Percentiles rank a stretch among this genome's conserved stretches.
These are phyloP conservation scores for Handroanthus guayacan DNA, from an alignment of 257 asterid species.

Conservation along the genomic window DNA sequence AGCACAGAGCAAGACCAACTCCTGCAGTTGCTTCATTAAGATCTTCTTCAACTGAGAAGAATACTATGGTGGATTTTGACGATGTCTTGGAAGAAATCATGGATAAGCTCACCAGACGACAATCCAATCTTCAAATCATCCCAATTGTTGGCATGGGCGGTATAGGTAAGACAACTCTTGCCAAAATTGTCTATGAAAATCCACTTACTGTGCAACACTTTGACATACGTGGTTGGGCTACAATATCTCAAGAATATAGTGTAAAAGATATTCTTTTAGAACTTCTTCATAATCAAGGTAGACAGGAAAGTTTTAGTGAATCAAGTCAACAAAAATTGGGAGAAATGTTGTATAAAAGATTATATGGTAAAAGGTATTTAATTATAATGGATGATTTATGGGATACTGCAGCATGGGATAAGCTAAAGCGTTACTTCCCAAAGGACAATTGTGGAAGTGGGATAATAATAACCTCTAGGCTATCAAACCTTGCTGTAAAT, in stretches of 20 bases:
- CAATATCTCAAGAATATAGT: constrained; percentile 21
- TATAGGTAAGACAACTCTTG: constrained; percentile 38
- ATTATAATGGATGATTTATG: constrained; percentile 27
- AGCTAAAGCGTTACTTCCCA: not conserved
- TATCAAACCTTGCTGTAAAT: not conserved
- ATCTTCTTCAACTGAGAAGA: not conserved
- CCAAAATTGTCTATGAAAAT: constrained; percentile 14
- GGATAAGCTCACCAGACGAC: constrained; percentile 17
- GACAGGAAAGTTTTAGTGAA: not conserved
- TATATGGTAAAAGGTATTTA: constrained; percentile 17
- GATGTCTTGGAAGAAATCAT: not conserved
- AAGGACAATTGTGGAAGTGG: constrained; percentile 1
- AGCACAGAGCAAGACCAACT: not conserved
- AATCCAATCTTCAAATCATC: constrained; percentile 8
- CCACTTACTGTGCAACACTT: not conserved
- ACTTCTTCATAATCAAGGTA: not conserved
- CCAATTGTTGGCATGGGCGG: constrained; percentile 39
- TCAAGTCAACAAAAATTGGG: constrained; percentile 11
- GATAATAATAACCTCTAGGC: constrained; percentile 32
- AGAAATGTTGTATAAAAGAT: constrained; percentile 5
- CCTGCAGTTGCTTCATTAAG: not conserved
- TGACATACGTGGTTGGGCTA: constrained; percentile 30
- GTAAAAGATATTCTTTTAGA: not conserved
- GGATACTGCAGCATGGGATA: constrained; percentile 9
- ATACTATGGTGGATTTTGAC: constrained; percentile 22